Base-by-base conservation (phyloP, 2,329 filamentous ascomycete species). In the Trichoderma atroviride region DNA sequence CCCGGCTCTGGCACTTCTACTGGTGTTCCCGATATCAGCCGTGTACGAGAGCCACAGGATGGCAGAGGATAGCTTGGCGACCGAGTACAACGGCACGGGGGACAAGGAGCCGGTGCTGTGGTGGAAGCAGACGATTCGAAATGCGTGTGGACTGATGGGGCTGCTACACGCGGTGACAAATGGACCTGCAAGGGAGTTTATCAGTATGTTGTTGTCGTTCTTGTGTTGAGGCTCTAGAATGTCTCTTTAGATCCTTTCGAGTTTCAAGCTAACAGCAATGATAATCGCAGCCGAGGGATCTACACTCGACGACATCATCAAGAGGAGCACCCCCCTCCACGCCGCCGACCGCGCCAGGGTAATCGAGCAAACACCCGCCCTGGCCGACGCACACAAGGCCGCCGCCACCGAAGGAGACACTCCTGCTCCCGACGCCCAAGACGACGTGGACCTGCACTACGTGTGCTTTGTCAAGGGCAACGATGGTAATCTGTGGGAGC, bases 91-190 rank as follows among this genome's bases (percentile, higher is more conserved):
- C 0, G 91, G 91, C 55, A 85, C 83, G 22, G 94, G 94, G 1
- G 81, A 86, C 0, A 77, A 76, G 0, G 93, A 97, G 77, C 90
- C 92, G 5, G 92, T 97, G 0, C 76, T 97, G 9, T 99, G 95
- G 96, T 98, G 94, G 85, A 92, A 89, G 74, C 95, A 98, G 83
- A 98, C 94, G 0, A 97, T 98, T 75, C 88, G 92, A 71, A 97
- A 98, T 78, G 93, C 95, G 0, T 98, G 95, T 79, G 95, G 95
- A 0, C 82, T 97, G 56, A 97, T 97, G 83, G 96, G 92, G 0
- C 81, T 98, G 33, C 79, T 98, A 57, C 96, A 98, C 78, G 92
- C 91, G 22, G 88, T 93, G 0, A 86, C 86, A 57, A 99, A 98
- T 79, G 94, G 94, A 0, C 85, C 86, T 1, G 91, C 92, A 0